Base-by-base conservation (phyloP, 1,284 basidiomycete species). In the Boletus smithii region DNA sequence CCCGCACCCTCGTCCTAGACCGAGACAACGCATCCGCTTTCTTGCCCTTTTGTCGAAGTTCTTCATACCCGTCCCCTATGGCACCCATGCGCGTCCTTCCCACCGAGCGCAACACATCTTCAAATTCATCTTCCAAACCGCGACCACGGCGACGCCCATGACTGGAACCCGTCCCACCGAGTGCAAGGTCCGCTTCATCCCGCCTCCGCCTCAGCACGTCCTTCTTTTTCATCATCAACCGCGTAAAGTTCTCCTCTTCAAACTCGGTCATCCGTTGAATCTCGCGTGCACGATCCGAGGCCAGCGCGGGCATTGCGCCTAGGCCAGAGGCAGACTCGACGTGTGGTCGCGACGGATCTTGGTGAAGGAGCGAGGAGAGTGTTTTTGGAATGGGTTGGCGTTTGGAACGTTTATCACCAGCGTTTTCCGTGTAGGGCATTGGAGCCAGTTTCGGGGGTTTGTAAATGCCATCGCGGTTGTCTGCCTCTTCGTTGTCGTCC, bases 211-310 rank as follows among this genome's bases (percentile, higher is more conserved):
- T 74, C 62, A 79, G 82, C 17, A 80, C 80, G 46, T 97, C 95
- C 62, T 85, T 86, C 77, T 97, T 98, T 66, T 86, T 90, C 79
- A 94, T 88, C 51, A 95, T 80, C 46, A 98, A 67, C 46, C 95
- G 83, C 23, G 89, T 93, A 73, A 98, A 94, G 68, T 97, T 95
- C 46, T 92, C 91, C 69, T 98, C 95, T 70, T 99, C 95, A 68
- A 91, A 99, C 55, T 92, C 88, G 44, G 82, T 82, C 73, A 97
- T 85, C 11, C 86, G 80, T 57, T 85, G 81, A 51, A 98, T 75
- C 53, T 91, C 84, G 29, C 82, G 77, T 8, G 88, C 88, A 20
- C 91, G 85, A 17, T 77, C 74, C 2, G 85, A 87, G 17, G 69
- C 69, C 13, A 80, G 73, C 45, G 73, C 73, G 31, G 75, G 83